phyloP scores from a whole-genome alignment of 495 filamentous ascomycete species.

The Hypoxylon rickii region DNA sequence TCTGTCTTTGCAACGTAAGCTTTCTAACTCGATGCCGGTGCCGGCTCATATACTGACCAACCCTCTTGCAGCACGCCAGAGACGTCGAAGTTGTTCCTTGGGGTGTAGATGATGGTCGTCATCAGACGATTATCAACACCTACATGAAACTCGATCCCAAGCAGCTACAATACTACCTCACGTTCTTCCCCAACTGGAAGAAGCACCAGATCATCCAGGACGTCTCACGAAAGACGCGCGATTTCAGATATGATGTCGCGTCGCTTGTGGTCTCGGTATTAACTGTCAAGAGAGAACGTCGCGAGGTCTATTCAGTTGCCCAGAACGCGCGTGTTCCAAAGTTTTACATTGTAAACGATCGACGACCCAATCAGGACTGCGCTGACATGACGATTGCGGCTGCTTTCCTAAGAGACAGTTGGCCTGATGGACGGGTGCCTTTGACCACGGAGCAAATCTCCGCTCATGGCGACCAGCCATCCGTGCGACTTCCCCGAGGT shows the following conservation, averaged over 20 bases:
- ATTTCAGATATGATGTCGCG: slow-evolving; percentile 28
- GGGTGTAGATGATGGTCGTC: slow-evolving; percentile 37
- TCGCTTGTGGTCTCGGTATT: slow-evolving; percentile 22
- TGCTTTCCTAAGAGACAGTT: too few species aligned
- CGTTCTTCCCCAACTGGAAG: slow-evolving; percentile 35
- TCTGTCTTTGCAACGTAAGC: slow-evolving; percentile 35
- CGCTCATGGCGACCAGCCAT: too few species aligned
- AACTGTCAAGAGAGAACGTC: slow-evolving; percentile 32
- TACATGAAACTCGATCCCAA: slow-evolving; percentile 45
- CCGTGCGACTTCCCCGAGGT: background rate
- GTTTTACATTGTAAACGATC: too few species aligned
- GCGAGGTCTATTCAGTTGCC: too few species aligned
- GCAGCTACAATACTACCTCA: slow-evolving; percentile 41
- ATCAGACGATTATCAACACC: slow-evolving; percentile 42
- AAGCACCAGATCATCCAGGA: slow-evolving; percentile 32
- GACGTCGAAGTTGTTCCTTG: slow-evolving; percentile 42
- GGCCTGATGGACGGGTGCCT: slow-evolving; percentile 9
- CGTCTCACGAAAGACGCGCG: slow-evolving; percentile 24
- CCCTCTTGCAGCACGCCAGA: slow-evolving; percentile 12
- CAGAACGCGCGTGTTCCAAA: too few species aligned
- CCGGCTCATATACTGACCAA: too few species aligned
- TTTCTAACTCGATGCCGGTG: too few species aligned
- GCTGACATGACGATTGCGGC: too few species aligned
- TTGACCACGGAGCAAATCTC: background rate
- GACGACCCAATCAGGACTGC: too few species aligned